Base-by-base conservation (phyloP, 2,329 filamentous ascomycete genomes). In the Colletotrichum viniferum region DNA sequence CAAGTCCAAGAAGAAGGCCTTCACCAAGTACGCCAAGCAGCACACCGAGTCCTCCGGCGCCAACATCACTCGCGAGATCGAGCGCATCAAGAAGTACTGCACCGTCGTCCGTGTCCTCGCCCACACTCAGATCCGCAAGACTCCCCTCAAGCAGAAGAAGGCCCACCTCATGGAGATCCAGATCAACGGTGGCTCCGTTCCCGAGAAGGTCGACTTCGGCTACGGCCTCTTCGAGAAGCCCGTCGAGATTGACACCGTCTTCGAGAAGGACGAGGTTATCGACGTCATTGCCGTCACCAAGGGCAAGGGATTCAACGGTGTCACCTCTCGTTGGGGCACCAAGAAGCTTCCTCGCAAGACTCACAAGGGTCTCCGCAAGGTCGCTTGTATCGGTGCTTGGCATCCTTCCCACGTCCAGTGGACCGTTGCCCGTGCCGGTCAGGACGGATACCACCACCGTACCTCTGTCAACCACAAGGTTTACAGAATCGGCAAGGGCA, bases 71-170 rank as follows among this genome's bases (percentile, higher is more conserved):
- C 95, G 95, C 86, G 97, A 99, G 90, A 93, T 99, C 86, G 97
- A 98, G 94, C 96, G 97, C 89, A 98, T 99, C 90, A 98, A 98
- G 95, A 98, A 98, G 92, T 99, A 99, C 95, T 98, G 96, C 95
- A 97, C 96, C 83, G 96, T 98, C 88, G 95, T 99, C 91, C 97
- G 97, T 88, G 93, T 99, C 82, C 96, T 99, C 87, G 96, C 97
- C 88, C 97, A 99, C 94, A 98, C 97, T 83, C 97, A 99, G 91
- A 96, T 98, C 92, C 93, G 94, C 93, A 96, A 97, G 94, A 98
- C 97, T 78, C 96, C 97, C 79, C 94, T 99, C 88, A 98, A 98
- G 95, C 97, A 99, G 93, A 99, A 99, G 96, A 99, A 98, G 95
- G 96, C 97, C 84, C 97, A 99, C 90, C 92, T 99, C 83, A 99